Percentiles rank a stretch among this genome's conserved stretches.
Evolutionary conservation across 2,329 filamentous ascomycete genomes (phyloP).

Genomic region (Didymellaceae sp.): DNA sequence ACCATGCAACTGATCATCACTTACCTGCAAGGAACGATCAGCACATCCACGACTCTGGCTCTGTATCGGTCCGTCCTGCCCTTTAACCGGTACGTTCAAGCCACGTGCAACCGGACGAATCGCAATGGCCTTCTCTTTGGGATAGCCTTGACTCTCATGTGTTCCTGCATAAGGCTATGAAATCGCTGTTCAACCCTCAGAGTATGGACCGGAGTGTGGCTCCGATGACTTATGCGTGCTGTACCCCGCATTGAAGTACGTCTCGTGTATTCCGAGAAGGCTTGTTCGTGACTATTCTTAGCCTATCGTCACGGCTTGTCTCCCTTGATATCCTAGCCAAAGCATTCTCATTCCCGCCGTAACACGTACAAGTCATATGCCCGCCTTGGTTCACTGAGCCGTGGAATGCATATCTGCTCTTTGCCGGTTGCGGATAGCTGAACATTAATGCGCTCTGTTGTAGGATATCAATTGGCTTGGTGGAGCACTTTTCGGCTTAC

Average conservation of each 20-base stretch:
- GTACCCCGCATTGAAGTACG: slow-evolving; percentile 5
- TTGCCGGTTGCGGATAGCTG: neutral
- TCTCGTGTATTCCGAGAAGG: neutral
- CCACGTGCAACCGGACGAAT: neutral
- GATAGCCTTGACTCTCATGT: neutral
- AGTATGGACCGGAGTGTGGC: neutral
- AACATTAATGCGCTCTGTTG: neutral
- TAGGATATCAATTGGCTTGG: slow-evolving; percentile 12
- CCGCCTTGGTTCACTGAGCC: neutral
- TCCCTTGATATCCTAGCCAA: slow-evolving; percentile 6
- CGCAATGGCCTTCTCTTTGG: neutral
- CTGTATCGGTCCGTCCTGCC: neutral
- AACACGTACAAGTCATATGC: slow-evolving; percentile 12
- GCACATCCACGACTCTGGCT: neutral
- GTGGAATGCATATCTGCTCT: slow-evolving; percentile 10
- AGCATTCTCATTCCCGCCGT: slow-evolving; percentile 12
- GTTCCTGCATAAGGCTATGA: neutral
- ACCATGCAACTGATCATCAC: neutral
- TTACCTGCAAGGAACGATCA: slow-evolving; percentile 3
- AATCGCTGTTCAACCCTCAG: neutral
- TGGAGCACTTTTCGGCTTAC: neutral
- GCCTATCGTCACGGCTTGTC: neutral
- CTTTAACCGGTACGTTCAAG: neutral
- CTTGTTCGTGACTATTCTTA: slow-evolving; percentile 16
- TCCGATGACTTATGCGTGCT: slow-evolving; percentile 1